These are phyloP conservation scores for Cutaneotrichosporon mucoides DNA, from an alignment of 1,284 basidiomycete genomes.

Conservation along the genomic window DNA sequence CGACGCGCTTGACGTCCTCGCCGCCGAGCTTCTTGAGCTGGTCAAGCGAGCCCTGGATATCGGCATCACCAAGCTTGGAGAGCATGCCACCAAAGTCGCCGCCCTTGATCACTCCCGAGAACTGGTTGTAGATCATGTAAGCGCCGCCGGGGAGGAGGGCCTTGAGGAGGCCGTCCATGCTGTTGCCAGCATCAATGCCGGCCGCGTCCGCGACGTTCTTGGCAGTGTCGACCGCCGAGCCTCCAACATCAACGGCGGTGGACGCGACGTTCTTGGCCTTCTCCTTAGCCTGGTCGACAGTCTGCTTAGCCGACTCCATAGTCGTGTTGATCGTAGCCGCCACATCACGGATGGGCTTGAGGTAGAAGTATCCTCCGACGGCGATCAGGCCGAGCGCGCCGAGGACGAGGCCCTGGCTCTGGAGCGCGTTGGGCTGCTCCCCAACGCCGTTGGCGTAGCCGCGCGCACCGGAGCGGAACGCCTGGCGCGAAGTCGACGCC, in stretches of 20 bases:
- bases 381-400: conserved; percentile 27
- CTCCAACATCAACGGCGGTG: background rate
- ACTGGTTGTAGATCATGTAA: conserved; percentile 13
- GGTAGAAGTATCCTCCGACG: conserved; percentile 36
- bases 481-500: background rate
- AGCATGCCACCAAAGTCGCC: conserved; percentile 35
- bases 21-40: conserved; percentile 44
- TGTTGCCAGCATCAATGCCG: background rate
- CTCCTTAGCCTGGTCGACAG: conserved; percentile 4
- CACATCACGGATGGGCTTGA: conserved; percentile 46
- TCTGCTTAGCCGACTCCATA: conserved; percentile 1
- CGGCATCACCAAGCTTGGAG: conserved; percentile 38
- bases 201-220: conserved; percentile 5
- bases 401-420: conserved; percentile 29
- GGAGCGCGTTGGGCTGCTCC: background rate
- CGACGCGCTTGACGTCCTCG: conserved; percentile 42
- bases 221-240: conserved; percentile 1
- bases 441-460: background rate
- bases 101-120: background rate
- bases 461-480: background rate
- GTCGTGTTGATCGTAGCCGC: conserved; percentile 20
- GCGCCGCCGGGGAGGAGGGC: conserved; percentile 33
- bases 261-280: background rate
- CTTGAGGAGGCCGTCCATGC: conserved; percentile 24
- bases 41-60: conserved; percentile 37